Conservation (phyloP, 2,329 filamentous ascomycete species). For the Fusarium bulbicola region DNA sequence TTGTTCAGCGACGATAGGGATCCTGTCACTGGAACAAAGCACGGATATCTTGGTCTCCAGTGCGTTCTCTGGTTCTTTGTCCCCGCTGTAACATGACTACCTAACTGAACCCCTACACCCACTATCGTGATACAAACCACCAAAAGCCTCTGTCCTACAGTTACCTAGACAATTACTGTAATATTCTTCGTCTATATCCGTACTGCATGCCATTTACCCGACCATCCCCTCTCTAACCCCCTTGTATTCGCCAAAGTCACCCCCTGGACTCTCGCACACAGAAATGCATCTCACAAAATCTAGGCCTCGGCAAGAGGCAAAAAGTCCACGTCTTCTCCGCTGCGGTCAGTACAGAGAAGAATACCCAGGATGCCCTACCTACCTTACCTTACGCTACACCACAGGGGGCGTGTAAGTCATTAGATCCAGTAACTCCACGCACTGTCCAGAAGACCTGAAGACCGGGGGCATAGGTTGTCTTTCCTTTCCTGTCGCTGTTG, state of each 20-base stretch:
- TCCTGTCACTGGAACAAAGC: constrained; percentile 1
- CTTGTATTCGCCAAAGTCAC: neutral
- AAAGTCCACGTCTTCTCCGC: constrained; percentile 16
- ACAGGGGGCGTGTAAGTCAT: constrained; percentile 19
- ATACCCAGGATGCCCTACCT: neutral
- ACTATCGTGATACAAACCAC: neutral
- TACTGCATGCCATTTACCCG: neutral
- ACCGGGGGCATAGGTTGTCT: neutral
- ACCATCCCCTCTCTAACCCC: neutral
- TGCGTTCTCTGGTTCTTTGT: neutral
- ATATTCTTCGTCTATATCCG: neutral
- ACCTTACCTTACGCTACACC: neutral
- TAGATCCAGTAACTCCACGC: constrained; percentile 12
- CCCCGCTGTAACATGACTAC: neutral
- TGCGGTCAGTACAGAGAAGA: neutral
- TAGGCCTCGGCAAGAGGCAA: constrained; percentile 13
- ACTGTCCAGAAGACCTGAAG: constrained; percentile 17
- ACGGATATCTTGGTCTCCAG: neutral
- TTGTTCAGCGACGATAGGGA: neutral
- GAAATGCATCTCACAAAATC: constrained; percentile 10
- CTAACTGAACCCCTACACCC: neutral
- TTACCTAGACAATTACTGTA: neutral
- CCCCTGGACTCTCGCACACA: constrained; percentile 7
- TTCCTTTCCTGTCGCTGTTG: neutral
- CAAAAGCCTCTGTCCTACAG: neutral